These are phyloP conservation scores for Sporothrix schenckii DNA, from an alignment of 2,329 filamentous ascomycete genomes.

Conservation along the genomic window DNA sequence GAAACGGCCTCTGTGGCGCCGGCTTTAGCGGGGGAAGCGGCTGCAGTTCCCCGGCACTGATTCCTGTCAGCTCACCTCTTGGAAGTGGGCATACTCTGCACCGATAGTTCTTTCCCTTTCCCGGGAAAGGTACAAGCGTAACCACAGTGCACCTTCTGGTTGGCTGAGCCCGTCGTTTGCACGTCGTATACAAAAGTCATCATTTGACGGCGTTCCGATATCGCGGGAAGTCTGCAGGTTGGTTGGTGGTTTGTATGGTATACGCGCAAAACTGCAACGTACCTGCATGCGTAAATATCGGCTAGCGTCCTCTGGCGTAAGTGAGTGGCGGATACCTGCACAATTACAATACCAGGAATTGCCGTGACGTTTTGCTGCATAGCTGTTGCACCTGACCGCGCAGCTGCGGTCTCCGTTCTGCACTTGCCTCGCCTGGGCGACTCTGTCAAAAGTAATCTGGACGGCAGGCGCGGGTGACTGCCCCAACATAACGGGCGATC, in stretches of 20 bases:
- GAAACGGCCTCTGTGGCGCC: not conserved
- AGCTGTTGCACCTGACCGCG: not conserved
- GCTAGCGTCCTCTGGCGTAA: not conserved
- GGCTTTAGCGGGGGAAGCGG: not conserved
- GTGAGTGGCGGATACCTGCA: not conserved
- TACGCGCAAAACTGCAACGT: not conserved
- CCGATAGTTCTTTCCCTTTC: not conserved
- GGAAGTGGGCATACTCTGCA: slow-evolving; percentile 2
- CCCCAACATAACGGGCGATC: no score
- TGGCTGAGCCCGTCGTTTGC: not conserved
- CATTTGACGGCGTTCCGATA: not conserved
- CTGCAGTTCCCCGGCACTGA: not conserved
- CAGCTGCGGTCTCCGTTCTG: not conserved
- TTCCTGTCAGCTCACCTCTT: not conserved
- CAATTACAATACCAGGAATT: not conserved
- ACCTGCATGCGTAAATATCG: not conserved
- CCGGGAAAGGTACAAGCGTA: not conserved
- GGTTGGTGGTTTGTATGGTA: not conserved
- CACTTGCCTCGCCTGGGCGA: slow-evolving; percentile 9
- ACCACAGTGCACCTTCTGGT: not conserved
- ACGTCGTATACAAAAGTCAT: not conserved
- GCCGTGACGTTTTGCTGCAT: not conserved
- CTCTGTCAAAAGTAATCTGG: not conserved
- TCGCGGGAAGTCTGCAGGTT: slow-evolving; percentile 2
- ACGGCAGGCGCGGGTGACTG: slow-evolving; percentile 9